Base-by-base conservation (phyloP, 2,329 filamentous ascomycete species). In the Talaromyces pinophilus region DNA sequence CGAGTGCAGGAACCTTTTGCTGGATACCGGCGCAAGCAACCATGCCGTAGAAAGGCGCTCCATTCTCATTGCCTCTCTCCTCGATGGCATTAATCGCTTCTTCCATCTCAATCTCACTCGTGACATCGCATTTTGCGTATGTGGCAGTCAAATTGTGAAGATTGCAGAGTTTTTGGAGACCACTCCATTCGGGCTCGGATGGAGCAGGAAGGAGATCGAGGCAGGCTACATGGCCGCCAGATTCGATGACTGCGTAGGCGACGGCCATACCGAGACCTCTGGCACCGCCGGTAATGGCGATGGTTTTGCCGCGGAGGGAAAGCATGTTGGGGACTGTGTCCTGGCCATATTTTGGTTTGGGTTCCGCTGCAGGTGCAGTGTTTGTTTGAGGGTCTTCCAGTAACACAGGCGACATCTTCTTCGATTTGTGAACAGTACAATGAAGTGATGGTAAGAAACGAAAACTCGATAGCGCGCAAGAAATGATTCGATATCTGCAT, bases 1-100 rank as follows among this genome's bases (percentile, higher is more conserved):
- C 92, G 62, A 97, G 82, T 1, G 93, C 92, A 0, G 91, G 80
- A 0, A 88, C 92, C 79, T 96, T 92, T 78, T 96, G 90, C 79
- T 96, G 92, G 38, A 87, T 81, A 0, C 88, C 89, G 0, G 89
- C 90, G 0, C 88, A 88, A 0, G 89, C 88, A 59, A 97, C 87
- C 64, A 96, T 80, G 0, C 93, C 93, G 6, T 11, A 33, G 30
- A 61, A 61, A 7, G 59, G 59, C 8, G 59, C 70, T 3, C 72
- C 72, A 0, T 69, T 13, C 64, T 48, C 59, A 67, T 19, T 1
- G 1, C 60, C 70, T 33, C 71, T 67, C 0, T 67, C 72, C 5
- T 78, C 78, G 22, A 83, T 76, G 4, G 75, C 69, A 13, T 80
- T 75, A 15, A 83, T 74, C 0, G 75, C 70, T 2, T 68, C 62